Percentiles rank a stretch among this genome's conserved stretches.
These are phyloP conservation scores for Amphirosellinia nigrospora DNA, from an alignment of 495 filamentous ascomycete genomes.

Conservation along the genomic window DNA sequence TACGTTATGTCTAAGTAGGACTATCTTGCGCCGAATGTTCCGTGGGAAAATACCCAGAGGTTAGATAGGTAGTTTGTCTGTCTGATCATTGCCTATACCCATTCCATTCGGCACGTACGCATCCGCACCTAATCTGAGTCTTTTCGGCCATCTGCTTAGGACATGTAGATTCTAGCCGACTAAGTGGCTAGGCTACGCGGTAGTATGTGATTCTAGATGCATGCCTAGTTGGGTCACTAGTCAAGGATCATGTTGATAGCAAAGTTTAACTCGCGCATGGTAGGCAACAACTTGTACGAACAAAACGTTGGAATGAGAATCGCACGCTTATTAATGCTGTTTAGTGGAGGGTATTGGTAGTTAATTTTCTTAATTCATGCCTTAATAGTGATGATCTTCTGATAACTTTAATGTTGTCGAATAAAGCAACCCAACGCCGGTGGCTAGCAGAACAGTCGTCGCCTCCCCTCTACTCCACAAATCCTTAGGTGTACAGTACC, in stretches of 20 bases:
- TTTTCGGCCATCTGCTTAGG: slow-evolving; percentile 2
- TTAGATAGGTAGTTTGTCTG: not conserved
- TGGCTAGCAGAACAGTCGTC: not conserved
- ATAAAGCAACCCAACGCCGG: slow-evolving; percentile 9
- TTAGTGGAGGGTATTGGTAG: not conserved
- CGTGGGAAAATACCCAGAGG: not conserved
- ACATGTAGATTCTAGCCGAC: not conserved
- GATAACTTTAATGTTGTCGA: not conserved
- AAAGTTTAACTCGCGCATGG: not conserved
- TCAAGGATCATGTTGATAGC: not conserved
- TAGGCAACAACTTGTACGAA: not conserved
- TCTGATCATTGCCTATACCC: not conserved
- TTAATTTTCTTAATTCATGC: not conserved
- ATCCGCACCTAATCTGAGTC: not conserved
- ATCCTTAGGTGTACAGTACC: no score
- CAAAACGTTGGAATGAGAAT: not conserved
- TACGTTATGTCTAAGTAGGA: slow-evolving; percentile 8
- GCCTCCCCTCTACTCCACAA: not conserved
- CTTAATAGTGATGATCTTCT: not conserved
- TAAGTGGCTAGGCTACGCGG: not conserved
- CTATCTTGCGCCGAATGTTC: slow-evolving; percentile 8
- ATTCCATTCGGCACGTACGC: not conserved
- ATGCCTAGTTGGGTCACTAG: not conserved
- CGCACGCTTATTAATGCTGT: not conserved
- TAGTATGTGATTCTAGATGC: not conserved